These are phyloP conservation scores for Ustilago loliicola DNA, from an alignment of 1,284 basidiomycete genomes.

Conservation along the genomic window DNA sequence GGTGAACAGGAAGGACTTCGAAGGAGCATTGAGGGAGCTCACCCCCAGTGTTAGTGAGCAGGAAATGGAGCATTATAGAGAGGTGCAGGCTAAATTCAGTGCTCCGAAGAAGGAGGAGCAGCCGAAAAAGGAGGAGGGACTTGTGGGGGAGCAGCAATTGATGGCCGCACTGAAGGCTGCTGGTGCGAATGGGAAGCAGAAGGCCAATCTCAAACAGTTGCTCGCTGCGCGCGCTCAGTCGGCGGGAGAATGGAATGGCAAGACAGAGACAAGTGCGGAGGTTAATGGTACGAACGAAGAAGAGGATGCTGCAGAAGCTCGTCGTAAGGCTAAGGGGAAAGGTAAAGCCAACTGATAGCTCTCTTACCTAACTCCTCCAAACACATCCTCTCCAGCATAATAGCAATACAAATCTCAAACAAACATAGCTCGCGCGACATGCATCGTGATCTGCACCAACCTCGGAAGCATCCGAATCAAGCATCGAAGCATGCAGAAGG, in stretches of 20 bases:
- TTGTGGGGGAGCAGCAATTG: conserved; percentile 20
- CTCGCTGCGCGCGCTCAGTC: conserved; percentile 1
- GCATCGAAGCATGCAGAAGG: too few species aligned
- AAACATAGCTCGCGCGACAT: not conserved
- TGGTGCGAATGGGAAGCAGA: not conserved
- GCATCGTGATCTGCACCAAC: not conserved
- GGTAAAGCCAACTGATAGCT: conserved; percentile 15
- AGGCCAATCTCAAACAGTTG: conserved; percentile 13
- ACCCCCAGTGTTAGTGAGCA: conserved; percentile 88
- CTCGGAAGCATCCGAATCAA: not conserved
- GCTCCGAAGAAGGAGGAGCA: conserved; percentile 38
- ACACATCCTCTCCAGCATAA: not conserved
- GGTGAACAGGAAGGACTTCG: conserved; percentile 83
- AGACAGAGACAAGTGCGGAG: not conserved
- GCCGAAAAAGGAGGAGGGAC: not conserved
- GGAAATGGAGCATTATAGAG: conserved; percentile 89
- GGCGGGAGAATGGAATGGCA: not conserved
- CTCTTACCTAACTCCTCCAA: not conserved
- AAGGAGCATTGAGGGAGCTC: conserved; percentile 80
- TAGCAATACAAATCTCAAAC: not conserved
- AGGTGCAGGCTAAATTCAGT: conserved; percentile 80
- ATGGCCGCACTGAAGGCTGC: conserved; percentile 20
- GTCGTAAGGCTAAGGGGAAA: conserved; percentile 31
- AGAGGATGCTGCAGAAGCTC: conserved; percentile 14
- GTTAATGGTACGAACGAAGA: not conserved